A percentile compares a stretch with the other conserved stretches of the same genome.
phyloP scores from a whole-genome alignment of 228 moss, liverwort and hornwort species.

The Sphagnum magellanicum region DNA sequence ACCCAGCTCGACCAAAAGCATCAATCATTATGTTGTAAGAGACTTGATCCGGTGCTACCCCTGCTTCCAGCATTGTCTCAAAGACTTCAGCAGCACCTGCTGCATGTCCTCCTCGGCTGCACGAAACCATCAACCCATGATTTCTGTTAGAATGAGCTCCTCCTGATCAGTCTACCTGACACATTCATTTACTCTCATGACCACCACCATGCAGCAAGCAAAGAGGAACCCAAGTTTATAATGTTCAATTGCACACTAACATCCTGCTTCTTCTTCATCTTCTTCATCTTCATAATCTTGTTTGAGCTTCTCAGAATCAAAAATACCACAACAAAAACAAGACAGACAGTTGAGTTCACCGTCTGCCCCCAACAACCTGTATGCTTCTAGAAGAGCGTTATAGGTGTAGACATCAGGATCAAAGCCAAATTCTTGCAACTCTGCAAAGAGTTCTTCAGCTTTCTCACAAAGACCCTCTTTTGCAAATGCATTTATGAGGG shows the following conservation, averaged over 20 bases:
- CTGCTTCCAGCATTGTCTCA: slow-evolving; percentile 57
- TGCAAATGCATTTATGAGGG: slow-evolving; percentile 88
- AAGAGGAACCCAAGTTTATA: too few relatives aligned
- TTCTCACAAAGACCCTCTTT: slow-evolving; percentile 75
- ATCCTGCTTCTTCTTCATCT: not conserved
- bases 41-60: slow-evolving; percentile 72
- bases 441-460: slow-evolving; percentile 75
- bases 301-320: too few relatives aligned
- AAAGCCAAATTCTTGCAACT: slow-evolving; percentile 42
- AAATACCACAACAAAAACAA: too few relatives aligned
- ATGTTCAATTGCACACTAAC: not conserved
- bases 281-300: too few relatives aligned
- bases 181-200: not conserved
- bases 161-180: not conserved
- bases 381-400: slow-evolving; percentile 86
- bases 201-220: not conserved
- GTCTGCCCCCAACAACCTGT: slow-evolving; percentile 37
- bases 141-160: not conserved
- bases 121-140: not conserved
- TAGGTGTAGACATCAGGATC: slow-evolving; percentile 77
- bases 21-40: slow-evolving; percentile 93
- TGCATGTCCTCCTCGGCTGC: slow-evolving; percentile 73
- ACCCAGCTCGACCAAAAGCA: slow-evolving; percentile 69
- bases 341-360: too few relatives aligned
- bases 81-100: slow-evolving; percentile 78